Evolutionary conservation across 768 basidiomycete species (phyloP).

Genomic region (Cystobasidium onofrii): DNA sequence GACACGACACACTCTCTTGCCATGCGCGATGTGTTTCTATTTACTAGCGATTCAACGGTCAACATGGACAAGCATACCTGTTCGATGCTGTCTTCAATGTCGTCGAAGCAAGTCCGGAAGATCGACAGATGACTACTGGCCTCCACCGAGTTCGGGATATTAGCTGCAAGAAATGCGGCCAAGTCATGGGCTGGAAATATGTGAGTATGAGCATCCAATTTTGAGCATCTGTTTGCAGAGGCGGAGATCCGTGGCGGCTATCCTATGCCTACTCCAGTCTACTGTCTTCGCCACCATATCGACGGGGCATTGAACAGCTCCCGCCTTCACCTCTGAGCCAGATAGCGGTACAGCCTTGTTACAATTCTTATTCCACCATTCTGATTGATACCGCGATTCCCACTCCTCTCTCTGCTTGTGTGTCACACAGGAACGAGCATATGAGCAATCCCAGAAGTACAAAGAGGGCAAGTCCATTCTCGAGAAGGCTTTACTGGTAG

Average conservation of each 20-base stretch:
- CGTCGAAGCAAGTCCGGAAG: conserved; percentile 75
- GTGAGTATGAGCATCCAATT: conserved; percentile 57
- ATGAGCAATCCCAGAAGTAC: conserved; percentile 83
- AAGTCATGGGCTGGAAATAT: conserved; percentile 95
- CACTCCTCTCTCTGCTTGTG: neutral
- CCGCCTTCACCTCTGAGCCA: too few species aligned
- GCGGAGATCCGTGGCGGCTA: neutral
- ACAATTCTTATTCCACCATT: neutral
- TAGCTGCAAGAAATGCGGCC: conserved; percentile 80
- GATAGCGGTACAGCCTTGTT: too few species aligned
- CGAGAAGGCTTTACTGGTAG: conserved; percentile 50
- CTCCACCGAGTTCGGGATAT: conserved; percentile 94
- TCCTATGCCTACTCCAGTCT: neutral
- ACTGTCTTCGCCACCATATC: neutral
- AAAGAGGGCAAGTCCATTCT: conserved; percentile 98
- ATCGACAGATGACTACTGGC: conserved; percentile 93
- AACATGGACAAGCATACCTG: conserved; percentile 30
- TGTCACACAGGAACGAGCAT: conserved; percentile 77
- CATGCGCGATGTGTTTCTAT: too few species aligned
- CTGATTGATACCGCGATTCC: too few species aligned
- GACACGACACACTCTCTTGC: neutral
- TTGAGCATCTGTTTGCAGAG: neutral
- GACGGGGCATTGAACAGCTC: too few species aligned
- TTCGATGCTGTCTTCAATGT: conserved; percentile 53
- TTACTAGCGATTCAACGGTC: conserved; percentile 24